Base-by-base conservation (phyloP, 768 basidiomycete genomes). In the Suillus weaverae region DNA sequence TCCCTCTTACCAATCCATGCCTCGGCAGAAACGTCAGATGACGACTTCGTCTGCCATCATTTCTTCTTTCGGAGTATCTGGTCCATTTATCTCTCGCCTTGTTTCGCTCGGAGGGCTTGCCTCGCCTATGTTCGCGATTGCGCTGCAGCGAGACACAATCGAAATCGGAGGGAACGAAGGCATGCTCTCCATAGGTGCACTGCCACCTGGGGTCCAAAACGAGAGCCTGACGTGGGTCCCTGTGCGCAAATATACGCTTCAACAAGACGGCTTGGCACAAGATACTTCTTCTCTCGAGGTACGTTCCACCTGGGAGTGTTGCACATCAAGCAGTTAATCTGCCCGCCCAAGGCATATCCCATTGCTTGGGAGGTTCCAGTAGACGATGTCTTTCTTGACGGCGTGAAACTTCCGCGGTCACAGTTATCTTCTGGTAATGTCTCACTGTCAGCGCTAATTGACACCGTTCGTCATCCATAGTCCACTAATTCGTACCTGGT, bases 351-450 rank as follows among this genome's bases (percentile, higher is more conserved):
- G 87, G 73, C 76, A 14, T 89, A 89, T 72, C 86, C 87, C 1
- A 78, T 89, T 33, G 81, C 86, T 13, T 92, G 91, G 91, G 91
- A 93, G 73, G 78, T 91, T 7, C 80, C 83, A 33, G 64, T 93
- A 8, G 90, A 91, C 61, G 86, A 86, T 63, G 88, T 92, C 6
- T 92, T 81, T 71, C 81, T 94, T 39, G 88, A 92, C 67, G 90
- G 88, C 14, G 70, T 80, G 65, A 80, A 78, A 68, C 77, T 92
- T n/a, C 82, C 86, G 6, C 81, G 79, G 41, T 91, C 90, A 3
- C 77, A 74, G 14, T 72, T 87, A 11, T 80, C 84, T 1, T 71
- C 83, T 1, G 68, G 84, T 0, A 73, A 72, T 5, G 85, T 90
- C 65, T 72, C 80, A 1, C 77, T 90, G 13, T 87, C 90, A 4